phyloP scores from a whole-genome alignment of 768 basidiomycete genomes.

The Phaffia tasmanica region DNA sequence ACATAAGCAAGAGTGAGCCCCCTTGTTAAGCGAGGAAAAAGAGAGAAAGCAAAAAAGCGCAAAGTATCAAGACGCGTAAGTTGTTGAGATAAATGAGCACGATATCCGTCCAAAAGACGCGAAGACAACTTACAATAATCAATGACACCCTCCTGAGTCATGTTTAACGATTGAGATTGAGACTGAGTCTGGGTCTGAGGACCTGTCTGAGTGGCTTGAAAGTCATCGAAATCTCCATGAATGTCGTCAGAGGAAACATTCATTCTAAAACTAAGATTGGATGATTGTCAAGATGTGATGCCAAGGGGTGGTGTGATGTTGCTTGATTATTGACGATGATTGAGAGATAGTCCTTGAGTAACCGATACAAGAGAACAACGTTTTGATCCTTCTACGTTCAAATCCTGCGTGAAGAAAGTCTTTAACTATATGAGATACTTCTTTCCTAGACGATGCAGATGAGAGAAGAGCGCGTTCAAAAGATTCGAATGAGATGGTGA shows the following conservation, averaged over 20 bases:
- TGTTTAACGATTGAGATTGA: not conserved
- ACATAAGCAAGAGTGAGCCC: not conserved
- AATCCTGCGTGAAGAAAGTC: too few relatives aligned
- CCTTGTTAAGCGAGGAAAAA: not conserved
- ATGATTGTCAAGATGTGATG: too few relatives aligned
- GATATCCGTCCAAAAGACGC: not conserved
- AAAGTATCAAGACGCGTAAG: not conserved
- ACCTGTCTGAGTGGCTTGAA: slow-evolving; percentile 1
- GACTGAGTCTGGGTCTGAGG: slow-evolving; percentile 11
- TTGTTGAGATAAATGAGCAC: not conserved
- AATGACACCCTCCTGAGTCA: not conserved
- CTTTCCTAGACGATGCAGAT: too few relatives aligned
- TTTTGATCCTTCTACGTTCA: too few relatives aligned
- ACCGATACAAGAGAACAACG: too few relatives aligned
- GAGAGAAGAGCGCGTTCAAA: too few relatives aligned
- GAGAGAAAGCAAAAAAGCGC: not conserved
- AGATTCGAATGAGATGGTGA: too few relatives aligned
- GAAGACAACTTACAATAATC: slow-evolving; percentile 20
- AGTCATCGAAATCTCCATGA: not conserved
- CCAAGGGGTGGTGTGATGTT: too few relatives aligned
- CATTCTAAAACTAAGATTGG: too few relatives aligned
- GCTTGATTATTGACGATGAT: too few relatives aligned
- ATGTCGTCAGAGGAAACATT: not conserved
- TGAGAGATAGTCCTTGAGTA: too few relatives aligned
- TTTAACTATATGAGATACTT: too few relatives aligned